phyloP scores from a whole-genome alignment of 2,329 filamentous ascomycete species.

The Colletotrichum endophyticum region DNA sequence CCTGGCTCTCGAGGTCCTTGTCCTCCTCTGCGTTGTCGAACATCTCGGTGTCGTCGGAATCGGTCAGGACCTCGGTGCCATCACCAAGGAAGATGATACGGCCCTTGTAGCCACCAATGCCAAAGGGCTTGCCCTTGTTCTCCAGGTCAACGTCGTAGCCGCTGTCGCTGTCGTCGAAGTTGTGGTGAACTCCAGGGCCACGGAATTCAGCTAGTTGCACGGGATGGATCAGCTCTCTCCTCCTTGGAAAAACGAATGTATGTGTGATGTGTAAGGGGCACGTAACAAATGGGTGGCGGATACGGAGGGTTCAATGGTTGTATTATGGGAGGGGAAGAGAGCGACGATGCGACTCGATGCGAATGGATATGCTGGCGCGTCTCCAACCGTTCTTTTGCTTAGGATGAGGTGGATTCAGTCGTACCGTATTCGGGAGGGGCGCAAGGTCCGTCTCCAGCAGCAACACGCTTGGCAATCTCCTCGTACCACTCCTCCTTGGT shows the following conservation, averaged over 20 bases:
- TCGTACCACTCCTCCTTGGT: slow-evolving; percentile 99
- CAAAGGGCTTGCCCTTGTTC: slow-evolving; percentile 66
- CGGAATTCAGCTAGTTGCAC: slow-evolving; percentile 75
- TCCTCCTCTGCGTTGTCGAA: slow-evolving; percentile 88
- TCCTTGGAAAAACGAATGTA: slow-evolving; percentile 18
- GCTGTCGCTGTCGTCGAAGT: slow-evolving; percentile 80
- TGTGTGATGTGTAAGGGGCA: not conserved
- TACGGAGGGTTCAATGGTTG: slow-evolving; percentile 7
- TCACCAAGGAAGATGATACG: slow-evolving; percentile 95
- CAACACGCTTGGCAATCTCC: slow-evolving; percentile 90
- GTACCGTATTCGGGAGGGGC: slow-evolving; percentile 99
- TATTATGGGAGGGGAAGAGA: slow-evolving; percentile 12
- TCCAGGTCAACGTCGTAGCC: slow-evolving; percentile 79
- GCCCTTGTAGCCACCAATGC: slow-evolving; percentile 74
- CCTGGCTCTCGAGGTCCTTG: slow-evolving; percentile 84
- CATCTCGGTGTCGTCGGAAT: slow-evolving; percentile 90
- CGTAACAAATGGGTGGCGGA: slow-evolving; percentile 13
- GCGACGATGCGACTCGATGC: slow-evolving; percentile 7
- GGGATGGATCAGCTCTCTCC: slow-evolving; percentile 21
- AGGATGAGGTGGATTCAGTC: slow-evolving; percentile 42
- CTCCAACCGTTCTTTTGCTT: slow-evolving; percentile 10
- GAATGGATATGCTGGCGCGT: slow-evolving; percentile 11
- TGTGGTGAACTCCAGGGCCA: slow-evolving; percentile 81
- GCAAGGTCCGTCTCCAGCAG: slow-evolving; percentile 96
- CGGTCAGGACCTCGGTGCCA: slow-evolving; percentile 89